Evolutionary conservation across 345 rosid genomes (phyloP).

Genomic region (Lepidium sativum): DNA sequence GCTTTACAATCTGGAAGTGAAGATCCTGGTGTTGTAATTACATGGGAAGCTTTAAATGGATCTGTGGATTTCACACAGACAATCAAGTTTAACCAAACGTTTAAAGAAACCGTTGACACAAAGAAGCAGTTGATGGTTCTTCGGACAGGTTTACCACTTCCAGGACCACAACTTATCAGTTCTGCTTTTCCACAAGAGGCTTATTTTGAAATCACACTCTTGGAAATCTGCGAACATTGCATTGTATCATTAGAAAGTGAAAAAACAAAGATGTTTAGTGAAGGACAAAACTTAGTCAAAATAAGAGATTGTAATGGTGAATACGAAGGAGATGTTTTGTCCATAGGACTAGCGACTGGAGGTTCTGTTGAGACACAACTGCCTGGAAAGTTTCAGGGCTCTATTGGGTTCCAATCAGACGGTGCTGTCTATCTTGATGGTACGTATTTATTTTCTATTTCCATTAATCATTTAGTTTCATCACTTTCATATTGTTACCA

Average conservation of each 20-base stretch:
- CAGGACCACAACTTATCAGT: conserved; percentile 73
- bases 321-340: conserved; percentile 31
- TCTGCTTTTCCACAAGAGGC: conserved; percentile 90
- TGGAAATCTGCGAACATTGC: conserved; percentile 21
- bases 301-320: conserved; percentile 19
- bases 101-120: background rate
- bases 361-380: conserved; percentile 39
- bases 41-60: conserved; percentile 80
- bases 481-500: background rate
- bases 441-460: conserved; percentile 20
- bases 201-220: conserved; percentile 75
- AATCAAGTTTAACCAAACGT: conserved; percentile 52
- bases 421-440: conserved; percentile 86
- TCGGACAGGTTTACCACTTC: conserved; percentile 68
- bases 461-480: background rate
- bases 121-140: conserved; percentile 43
- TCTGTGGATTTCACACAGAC: conserved; percentile 74
- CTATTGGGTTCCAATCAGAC: conserved; percentile 79
- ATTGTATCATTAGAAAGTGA: conserved; percentile 42
- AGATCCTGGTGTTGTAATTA: conserved; percentile 43
- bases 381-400: conserved; percentile 79
- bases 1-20: conserved; percentile 1
- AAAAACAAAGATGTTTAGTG: conserved; percentile 52
- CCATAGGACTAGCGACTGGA: conserved; percentile 62
- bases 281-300: conserved; percentile 32